Evolutionary conservation across 164 flowering plant species (phyloP), one percentile per base, ranked within the genome.

Genomic region (Vitis cinerea): DNA sequence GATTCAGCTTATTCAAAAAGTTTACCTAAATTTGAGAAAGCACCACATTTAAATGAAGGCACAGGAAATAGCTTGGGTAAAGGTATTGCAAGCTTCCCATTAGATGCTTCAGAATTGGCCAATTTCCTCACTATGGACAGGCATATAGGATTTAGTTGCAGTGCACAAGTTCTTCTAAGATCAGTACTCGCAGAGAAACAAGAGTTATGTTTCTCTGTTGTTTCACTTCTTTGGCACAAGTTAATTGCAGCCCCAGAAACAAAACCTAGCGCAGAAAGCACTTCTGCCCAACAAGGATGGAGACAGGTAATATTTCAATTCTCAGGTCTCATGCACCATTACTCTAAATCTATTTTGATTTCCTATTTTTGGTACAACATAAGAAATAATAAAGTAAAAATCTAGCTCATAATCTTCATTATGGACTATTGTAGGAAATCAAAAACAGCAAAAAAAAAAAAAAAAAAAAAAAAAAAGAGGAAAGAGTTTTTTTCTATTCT

Each of bases 201-300:
- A 69, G 96, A 91, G 69, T 68, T 94, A 63, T 94, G 96, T 67
- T 87, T 94, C 72, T 88, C 99, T 60, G 99, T 94, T 78, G 97
- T 94, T 67, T 92, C 99, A 50, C 72, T 94, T 67, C 81, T 94
- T 70, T 94, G 97, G 99, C 88, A 89, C 78, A 92, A 92, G 82
- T 76, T 94, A 81, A 86, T 94, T 65, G 90, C 85, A 50, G 74
- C 94, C 14, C 98, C 99, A n/a, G 99, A 94, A 78, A 92, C 85
- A 61, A 88, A 90, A 75, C 86, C 85, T 17, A 77, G 78, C 83
- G 94, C 89, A 49, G 97, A 92, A 78, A 86, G 99, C 79, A 94
- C 99, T 63, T 94, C 99, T 71, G 98, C 99, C 15, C 99, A 92
- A 68, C 99, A 92, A 76, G 99, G 99, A 71, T 94, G 99, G 99